Conservation (phyloP, 306 rosid species). For the Amphicarpaea edgeworthii region DNA sequence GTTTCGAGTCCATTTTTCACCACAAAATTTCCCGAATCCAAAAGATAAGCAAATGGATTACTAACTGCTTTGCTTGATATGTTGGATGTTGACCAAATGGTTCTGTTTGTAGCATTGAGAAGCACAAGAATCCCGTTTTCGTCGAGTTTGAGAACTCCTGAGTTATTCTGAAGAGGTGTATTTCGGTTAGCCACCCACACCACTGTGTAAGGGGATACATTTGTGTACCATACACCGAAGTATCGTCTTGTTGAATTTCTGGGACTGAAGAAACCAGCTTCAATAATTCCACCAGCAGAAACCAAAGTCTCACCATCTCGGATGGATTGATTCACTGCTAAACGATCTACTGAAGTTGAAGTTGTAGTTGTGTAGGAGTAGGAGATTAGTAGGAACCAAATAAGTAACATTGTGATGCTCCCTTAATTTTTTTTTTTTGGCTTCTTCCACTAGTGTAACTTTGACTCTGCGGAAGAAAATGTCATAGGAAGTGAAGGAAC, state of each 20-base stretch:
- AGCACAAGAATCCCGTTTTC: slow-evolving; percentile 10
- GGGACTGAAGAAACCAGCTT: background rate
- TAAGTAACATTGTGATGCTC: background rate
- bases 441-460: background rate
- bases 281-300: background rate
- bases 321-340: background rate
- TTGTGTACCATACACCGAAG: background rate
- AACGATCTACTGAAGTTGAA: background rate
- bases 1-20: no score
- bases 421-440: background rate
- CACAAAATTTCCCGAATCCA: no score
- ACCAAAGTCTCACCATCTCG: slow-evolving; percentile 7
- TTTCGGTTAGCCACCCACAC: background rate
- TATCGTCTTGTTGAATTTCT: background rate
- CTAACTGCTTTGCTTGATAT: no score
- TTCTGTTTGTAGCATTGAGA: slow-evolving; percentile 2
- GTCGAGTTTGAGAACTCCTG: slow-evolving; percentile 31
- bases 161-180: background rate
- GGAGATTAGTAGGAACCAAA: background rate
- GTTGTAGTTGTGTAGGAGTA: background rate
- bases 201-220: background rate
- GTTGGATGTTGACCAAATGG: no score
- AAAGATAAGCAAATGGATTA: no score
- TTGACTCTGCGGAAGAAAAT: background rate
- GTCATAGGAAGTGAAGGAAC: background rate